These are phyloP conservation scores for Amanita pseudoporphyria DNA, from an alignment of 768 basidiomycete genomes.

Conservation along the genomic window DNA sequence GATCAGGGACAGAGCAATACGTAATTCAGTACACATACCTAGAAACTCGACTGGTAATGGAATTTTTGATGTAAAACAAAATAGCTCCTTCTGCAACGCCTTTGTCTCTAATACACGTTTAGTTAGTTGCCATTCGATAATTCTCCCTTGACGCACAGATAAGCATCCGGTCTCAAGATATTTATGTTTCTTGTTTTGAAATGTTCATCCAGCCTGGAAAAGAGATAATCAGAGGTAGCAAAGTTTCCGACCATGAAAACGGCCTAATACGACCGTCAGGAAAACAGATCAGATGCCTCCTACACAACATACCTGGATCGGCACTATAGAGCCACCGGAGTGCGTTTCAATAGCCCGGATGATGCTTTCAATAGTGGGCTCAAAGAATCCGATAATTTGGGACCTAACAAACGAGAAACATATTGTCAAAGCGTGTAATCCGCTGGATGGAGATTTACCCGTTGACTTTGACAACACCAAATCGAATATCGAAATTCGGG, in stretches of 20 bases:
- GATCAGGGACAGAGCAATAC: slow-evolving; percentile 4
- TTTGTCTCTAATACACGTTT: slow-evolving; percentile 13
- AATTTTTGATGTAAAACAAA: slow-evolving; percentile 15
- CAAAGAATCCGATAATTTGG: slow-evolving; percentile 2
- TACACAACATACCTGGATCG: too few relatives aligned
- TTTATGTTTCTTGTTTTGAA: too few relatives aligned
- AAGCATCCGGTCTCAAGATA: too few relatives aligned
- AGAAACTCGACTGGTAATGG: slow-evolving; percentile 11
- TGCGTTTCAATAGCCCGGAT: slow-evolving; percentile 1
- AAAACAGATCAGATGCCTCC: background rate
- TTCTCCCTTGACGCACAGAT: too few relatives aligned
- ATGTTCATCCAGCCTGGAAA: too few relatives aligned
- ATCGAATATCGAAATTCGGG: slow-evolving; percentile 26
- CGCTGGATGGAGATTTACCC: too few relatives aligned
- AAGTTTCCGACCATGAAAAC: slow-evolving; percentile 46
- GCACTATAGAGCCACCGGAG: too few relatives aligned
- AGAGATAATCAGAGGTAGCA: too few relatives aligned
- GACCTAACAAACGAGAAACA: slow-evolving; percentile 8
- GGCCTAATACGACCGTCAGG: slow-evolving; percentile 13
- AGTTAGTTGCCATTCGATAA: background rate
- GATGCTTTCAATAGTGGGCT: slow-evolving; percentile 3
- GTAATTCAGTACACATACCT: slow-evolving; percentile 11
- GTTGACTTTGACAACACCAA: slow-evolving; percentile 26
- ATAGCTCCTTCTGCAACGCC: slow-evolving; percentile 18
- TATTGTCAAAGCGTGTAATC: background rate